Conservation (phyloP, 2,329 filamentous ascomycete genomes). For the Fusarium sp. region DNA sequence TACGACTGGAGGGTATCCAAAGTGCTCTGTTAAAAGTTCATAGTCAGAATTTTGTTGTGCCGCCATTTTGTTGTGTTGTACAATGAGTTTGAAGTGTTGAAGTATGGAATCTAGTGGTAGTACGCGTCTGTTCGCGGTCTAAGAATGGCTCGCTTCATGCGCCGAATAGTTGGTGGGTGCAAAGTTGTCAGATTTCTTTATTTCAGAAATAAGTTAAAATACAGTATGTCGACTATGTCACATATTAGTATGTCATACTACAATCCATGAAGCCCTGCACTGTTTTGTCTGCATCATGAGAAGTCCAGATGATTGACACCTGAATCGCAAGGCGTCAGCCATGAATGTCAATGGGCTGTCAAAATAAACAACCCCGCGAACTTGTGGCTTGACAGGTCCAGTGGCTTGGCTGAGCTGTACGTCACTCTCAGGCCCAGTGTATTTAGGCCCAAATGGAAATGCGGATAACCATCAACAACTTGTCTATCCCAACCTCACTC, state of each 20-base stretch:
- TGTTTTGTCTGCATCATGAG: slow-evolving; percentile 7
- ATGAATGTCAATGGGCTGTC: slow-evolving; percentile 6
- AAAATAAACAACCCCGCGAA: slow-evolving; percentile 30
- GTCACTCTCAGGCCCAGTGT: slow-evolving; percentile 31
- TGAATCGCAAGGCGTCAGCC: slow-evolving; percentile 40
- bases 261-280: background rate
- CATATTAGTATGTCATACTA: background rate
- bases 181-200: background rate
- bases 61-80: slow-evolving; percentile 47
- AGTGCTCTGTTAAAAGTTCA: slow-evolving; percentile 90
- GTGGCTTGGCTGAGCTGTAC: slow-evolving; percentile 36
- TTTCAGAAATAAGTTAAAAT: too few relatives aligned
- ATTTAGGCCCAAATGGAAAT: slow-evolving; percentile 21
- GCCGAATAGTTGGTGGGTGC: background rate
- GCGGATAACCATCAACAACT: slow-evolving; percentile 18
- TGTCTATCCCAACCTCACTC: slow-evolving; percentile 8
- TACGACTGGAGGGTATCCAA: slow-evolving; percentile 93
- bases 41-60: slow-evolving; percentile 63
- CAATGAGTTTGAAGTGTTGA: slow-evolving; percentile 2
- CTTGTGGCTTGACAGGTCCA: slow-evolving; percentile 30
- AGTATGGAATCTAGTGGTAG: background rate
- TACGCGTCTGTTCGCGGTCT: slow-evolving; percentile 41
- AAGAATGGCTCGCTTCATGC: slow-evolving; percentile 17
- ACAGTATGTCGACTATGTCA: background rate
- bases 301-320: slow-evolving; percentile 5